Conservation (phyloP, 805 yeast genomes). For the Jamesozyma spencerorum region DNA sequence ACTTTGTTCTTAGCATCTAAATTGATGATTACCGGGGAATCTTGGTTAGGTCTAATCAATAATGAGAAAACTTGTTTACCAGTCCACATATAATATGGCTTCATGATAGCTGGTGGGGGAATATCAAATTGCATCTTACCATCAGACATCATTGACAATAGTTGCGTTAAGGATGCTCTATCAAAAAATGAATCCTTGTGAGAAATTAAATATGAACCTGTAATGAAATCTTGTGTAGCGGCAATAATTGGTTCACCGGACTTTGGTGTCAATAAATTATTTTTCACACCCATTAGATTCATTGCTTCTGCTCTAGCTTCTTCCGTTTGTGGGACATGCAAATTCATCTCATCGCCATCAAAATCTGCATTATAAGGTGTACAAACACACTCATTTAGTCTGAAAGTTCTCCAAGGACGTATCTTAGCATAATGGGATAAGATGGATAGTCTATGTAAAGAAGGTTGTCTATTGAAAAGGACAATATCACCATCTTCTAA, state of each 20-base stretch:
- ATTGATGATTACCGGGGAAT: constrained; percentile 75
- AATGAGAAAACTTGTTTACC: constrained; percentile 93
- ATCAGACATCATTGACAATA: constrained; percentile 93
- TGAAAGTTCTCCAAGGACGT: constrained; percentile 95
- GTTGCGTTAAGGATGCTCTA: constrained; percentile 71
- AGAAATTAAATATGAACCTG: constrained; percentile 88
- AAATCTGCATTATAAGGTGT: constrained; percentile 99
- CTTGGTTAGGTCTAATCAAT: constrained; percentile 70
- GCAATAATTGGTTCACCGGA: constrained; percentile 99
- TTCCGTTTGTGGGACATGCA: constrained; percentile 98
- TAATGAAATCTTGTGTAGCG: constrained; percentile 97
- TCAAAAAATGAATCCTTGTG: constrained; percentile 91
- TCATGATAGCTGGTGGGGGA: constrained; percentile 90
- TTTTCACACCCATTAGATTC: constrained; percentile 94
- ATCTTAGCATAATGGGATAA: constrained; percentile 92
- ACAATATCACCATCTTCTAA: constrained; percentile 96
- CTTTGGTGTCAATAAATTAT: constrained; percentile 88
- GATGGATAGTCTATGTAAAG: constrained; percentile 88
- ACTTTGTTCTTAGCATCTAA: constrained; percentile 93
- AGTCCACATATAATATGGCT: constrained; percentile 89
- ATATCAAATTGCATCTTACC: constrained; percentile 79
- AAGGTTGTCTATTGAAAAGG: constrained; percentile 94
- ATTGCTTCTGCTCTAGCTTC: constrained; percentile 99
- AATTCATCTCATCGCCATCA: constrained; percentile 98
- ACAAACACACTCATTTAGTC: constrained; percentile 97